A percentile compares a stretch with the other conserved stretches of the same genome.
Conservation (phyloP, 2,329 filamentous ascomycete species). For the Fusarium bulbicola region DNA sequence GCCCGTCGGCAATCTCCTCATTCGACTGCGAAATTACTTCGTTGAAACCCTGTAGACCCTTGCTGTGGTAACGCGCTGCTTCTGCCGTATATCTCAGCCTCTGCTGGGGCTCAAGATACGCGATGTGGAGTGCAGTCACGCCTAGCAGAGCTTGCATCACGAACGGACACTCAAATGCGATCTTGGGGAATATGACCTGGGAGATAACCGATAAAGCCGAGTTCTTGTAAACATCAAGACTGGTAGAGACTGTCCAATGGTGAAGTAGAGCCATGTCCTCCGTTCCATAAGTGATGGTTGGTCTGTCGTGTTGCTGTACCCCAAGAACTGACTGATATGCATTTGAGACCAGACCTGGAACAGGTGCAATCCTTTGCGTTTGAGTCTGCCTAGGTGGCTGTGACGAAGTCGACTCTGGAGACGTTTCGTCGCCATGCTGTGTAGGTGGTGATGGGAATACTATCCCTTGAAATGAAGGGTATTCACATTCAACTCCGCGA, state of each 20-base stretch:
- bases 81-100: neutral
- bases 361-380: neutral
- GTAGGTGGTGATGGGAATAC: neutral
- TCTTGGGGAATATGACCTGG: neutral
- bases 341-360: neutral
- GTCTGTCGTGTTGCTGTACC: neutral
- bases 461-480: neutral
- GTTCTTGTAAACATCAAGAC: slow-evolving; percentile 1
- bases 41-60: neutral
- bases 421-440: neutral
- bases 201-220: neutral
- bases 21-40: accelerated
- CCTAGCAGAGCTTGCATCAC: neutral
- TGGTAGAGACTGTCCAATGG: neutral
- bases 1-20: neutral
- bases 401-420: neutral
- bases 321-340: neutral
- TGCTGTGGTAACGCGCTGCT: neutral
- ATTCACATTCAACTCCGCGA: slow-evolving; percentile 2
- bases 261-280: slow-evolving; percentile 2
- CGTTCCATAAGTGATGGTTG: neutral
- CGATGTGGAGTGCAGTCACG: neutral
- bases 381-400: neutral
- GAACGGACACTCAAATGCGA: neutral
- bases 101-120: neutral